Evolutionary conservation across 179 eudicot species (phyloP), one percentile per base, ranked within the genome.

Genomic region (Drosera spatulata): DNA sequence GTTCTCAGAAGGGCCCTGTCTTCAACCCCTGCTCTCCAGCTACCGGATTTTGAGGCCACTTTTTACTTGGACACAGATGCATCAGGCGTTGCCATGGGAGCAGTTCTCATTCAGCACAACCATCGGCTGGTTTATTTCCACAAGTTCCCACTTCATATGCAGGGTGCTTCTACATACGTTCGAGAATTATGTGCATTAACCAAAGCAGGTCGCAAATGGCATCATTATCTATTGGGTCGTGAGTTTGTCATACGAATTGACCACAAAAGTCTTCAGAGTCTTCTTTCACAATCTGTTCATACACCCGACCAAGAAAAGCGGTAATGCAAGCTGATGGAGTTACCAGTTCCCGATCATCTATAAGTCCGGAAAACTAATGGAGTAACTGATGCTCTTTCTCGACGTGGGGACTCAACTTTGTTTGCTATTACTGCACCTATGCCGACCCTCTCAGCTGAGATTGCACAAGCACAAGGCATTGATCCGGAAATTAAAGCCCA

Each of bases 61-160:
- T 2, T 66, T 58, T 45, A 13, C 2, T 39, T 66, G 0, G 58
- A 66, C 40, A 6, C 11, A n/a, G 55, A 66, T 52, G 64, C 64
- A 6, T 40, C 37, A 0, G 15, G 59, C 2, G 2, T 0, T 2
- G 70, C 58, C 0, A 22, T 66, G 1, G 51, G 70, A 1, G 70
- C 39, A 2, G 64, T 59, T 5, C 12, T 59, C 4, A 58, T 46
- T 10, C 70, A 66, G 42, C 40, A 10, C 2, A 40, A 55, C 5
- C 56, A 11, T n/a, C 53, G 43, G 4, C 6, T 66, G 0, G 59
- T 59, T 4, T 66, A 40, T 39, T 9, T 13, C 7, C 50, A 39
- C 10, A 8, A 48, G n/a, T 48, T 12, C 10, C 2, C 4, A 56
- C 55, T 4, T 14, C 55, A 1, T 60, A 67, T 60, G 60, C 11